A percentile compares a stretch with the other conserved stretches of the same genome.
phyloP scores from a whole-genome alignment of 768 basidiomycete genomes.

The Boletus insuetus region DNA sequence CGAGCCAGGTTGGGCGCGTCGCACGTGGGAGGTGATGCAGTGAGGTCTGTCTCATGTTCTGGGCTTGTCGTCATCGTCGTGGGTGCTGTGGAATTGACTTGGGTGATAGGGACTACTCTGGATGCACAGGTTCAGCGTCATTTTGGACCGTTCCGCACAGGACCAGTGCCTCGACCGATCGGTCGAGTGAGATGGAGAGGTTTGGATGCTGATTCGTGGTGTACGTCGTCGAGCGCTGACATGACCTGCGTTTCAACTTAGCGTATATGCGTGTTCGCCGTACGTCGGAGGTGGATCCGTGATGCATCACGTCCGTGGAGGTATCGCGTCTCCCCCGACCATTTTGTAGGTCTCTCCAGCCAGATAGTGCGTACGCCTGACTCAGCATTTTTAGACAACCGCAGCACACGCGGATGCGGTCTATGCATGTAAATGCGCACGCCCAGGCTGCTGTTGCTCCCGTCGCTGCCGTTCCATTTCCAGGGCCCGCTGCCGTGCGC shows the following conservation, averaged over 20 bases:
- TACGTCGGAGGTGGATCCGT: background rate
- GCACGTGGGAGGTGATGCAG: background rate
- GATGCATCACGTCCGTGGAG: background rate
- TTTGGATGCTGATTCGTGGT: background rate
- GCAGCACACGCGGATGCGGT: background rate
- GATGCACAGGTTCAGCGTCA: background rate
- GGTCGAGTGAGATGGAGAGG: background rate
- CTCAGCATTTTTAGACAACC: slow-evolving; percentile 6
- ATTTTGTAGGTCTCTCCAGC: background rate
- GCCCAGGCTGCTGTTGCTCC: background rate
- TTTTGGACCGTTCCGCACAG: slow-evolving; percentile 1
- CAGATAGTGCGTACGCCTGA: background rate
- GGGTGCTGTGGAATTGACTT: background rate
- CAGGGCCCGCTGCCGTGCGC: background rate
- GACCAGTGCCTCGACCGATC: background rate
- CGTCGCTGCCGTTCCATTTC: background rate
- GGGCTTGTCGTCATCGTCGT: background rate
- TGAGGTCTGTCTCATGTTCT: slow-evolving; percentile 6
- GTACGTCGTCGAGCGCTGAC: background rate
- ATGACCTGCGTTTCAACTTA: background rate
- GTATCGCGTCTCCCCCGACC: background rate
- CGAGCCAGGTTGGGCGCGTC: background rate
- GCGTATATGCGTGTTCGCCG: background rate
- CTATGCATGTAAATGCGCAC: background rate
- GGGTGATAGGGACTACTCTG: slow-evolving; percentile 5